Evolutionary conservation across 305 asterid genomes (phyloP), one percentile per base, ranked within the genome.

Genomic region (Fraxinus sp.): DNA sequence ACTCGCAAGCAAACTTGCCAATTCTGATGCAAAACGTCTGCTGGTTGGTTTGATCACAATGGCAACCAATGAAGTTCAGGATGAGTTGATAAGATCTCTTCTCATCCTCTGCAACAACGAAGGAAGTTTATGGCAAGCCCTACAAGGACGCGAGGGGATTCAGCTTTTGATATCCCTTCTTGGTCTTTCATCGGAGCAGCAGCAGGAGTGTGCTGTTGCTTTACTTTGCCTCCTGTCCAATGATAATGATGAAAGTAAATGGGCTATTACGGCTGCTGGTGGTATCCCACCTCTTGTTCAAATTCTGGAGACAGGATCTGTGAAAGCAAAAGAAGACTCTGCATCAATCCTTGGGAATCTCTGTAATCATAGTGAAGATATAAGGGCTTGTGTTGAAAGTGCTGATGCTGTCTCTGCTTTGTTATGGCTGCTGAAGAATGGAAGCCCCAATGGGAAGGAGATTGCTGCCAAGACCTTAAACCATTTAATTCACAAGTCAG

Each of bases 181-280:
- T 26, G 98, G 99, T 76, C 98, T 97, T 84, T 97, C 99, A 76
- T 97, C 99, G n/a, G 99, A 97, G 92, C 98, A 95, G 91, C 99
- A 97, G 85, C 99, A 97, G 89, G 99, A 97, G 89, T 95, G 98
- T 90, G 97, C 98, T 76, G 98, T 97, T 81, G 97, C 98, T 55
- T 86, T 97, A 83, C 98, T 97, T 81, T 93, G 97, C 86, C 98
- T 97, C 82, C 86, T 97, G 37, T 93, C 98, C 32, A 90, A 90
- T 82, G 99, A 93, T 87, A 95, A 93, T 77, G 98, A 97, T 88
- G 99, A 97, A 82, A 95, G 99, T 87, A 97, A 95, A 90, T 97
- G 98, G 99, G 99, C 99, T 81, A 97, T 97, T 78, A 95, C 99
- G 22, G 99, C 99, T 73, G 99, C 99, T 81, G 99, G 99, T 84